A percentile compares a stretch with the other conserved stretches of the same genome.
Conservation (phyloP, 2,329 filamentous ascomycete genomes). For the Emericellopsis atlantica region DNA sequence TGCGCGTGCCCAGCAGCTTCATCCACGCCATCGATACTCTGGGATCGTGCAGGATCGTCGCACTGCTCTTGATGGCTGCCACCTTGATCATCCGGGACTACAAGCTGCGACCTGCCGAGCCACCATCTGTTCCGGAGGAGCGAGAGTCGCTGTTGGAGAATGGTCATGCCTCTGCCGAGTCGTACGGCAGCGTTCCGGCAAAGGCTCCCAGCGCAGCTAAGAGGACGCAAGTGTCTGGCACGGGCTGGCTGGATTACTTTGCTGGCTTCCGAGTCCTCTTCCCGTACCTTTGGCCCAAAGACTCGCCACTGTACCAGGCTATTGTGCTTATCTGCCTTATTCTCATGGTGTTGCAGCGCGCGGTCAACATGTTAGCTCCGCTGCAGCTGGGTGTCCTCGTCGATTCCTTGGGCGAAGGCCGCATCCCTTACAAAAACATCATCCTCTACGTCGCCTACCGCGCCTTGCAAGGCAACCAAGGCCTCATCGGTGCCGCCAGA, state of each 20-base stretch:
- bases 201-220: conserved; percentile 3
- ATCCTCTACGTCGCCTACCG: conserved; percentile 49
- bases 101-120: conserved; percentile 11
- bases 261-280: conserved; percentile 89
- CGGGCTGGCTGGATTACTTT: conserved; percentile 83
- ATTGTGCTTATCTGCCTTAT: conserved; percentile 73
- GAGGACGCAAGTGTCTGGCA: conserved; percentile 18
- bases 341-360: conserved; percentile 67
- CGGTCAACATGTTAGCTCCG: conserved; percentile 79
- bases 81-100: conserved; percentile 16
- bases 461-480: conserved; percentile 81
- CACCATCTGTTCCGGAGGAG: conserved; percentile 18
- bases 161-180: conserved; percentile 15
- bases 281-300: conserved; percentile 85
- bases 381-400: conserved; percentile 70
- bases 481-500: conserved; percentile 70
- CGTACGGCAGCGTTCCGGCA: conserved; percentile 13
- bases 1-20: conserved; percentile 14
- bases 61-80: conserved; percentile 21
- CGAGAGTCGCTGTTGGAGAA: conserved; percentile 25
- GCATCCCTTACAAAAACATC: conserved; percentile 24
- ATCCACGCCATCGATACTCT: conserved; percentile 17
- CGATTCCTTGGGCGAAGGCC: conserved; percentile 45
- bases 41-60: conserved; percentile 15
- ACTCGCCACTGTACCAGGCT: conserved; percentile 58